Base-by-base conservation (phyloP, 129 eudicot species). In the Centaurea solstitialis region DNA sequence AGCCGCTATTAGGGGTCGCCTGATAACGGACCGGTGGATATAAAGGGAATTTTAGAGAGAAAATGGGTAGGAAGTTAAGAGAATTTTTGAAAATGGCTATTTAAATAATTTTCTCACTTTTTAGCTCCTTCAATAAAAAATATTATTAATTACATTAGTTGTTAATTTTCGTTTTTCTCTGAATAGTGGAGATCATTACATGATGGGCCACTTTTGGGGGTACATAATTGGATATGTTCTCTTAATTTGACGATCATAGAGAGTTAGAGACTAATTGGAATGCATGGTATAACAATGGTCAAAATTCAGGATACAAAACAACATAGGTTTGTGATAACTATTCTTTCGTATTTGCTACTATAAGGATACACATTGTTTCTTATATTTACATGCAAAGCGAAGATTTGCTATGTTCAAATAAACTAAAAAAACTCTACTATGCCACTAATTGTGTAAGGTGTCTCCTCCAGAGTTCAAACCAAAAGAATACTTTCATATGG, bases 401-500 rank as follows among this genome's bases (percentile, higher is more conserved):
- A 38, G 41, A 38, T 0, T 4, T 38, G n/a, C n/a, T 38, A 1
- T 7, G 11, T 40, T 40, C 4, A 50, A 50, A 50, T 50, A 50
- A 50, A 17, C 5, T 50, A 7, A 40, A 40, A 4, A 40, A 6
- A 20, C 10, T 72, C 61, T 40, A 18, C 20, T 72, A 39, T 72
- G 3, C 47, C 11, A 40, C 17, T 50, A 8, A 1, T 45, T 45
- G 24, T 39, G 15, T 9, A 78, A 75, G 81, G 81, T 20, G 81
- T 75, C 81, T 24, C 33, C 75, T 78, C 81, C 81, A 17, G 81
- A 78, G 39, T 78, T 22, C 47, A 78, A 78, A 6, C 81, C 81
- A 2, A 9, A 26, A 41, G 68, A 78, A 67, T 78, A 68, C 9
- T 78, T 78, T 21, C 47, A 69, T 15, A 78, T 78, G 81, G 80